Conservation (phyloP, 129 eudicot species). For the Dittrichia graveolens region DNA sequence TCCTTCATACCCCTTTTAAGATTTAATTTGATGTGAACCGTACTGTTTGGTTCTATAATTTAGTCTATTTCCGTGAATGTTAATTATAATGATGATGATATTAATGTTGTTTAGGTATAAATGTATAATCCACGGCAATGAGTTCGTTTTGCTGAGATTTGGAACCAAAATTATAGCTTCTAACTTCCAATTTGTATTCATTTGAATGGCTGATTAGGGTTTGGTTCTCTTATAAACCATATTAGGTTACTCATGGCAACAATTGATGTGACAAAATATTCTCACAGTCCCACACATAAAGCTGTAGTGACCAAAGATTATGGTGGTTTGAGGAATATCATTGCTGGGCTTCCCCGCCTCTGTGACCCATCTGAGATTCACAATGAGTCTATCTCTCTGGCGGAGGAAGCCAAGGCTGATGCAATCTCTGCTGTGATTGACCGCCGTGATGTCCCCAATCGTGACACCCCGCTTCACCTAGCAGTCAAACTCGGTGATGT, state of each 20-base stretch:
- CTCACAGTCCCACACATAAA: constrained; percentile 68
- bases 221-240: constrained; percentile 11
- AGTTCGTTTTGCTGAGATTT: constrained; percentile 2
- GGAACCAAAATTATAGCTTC: background rate
- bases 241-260: constrained; percentile 49
- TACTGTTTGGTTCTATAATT: constrained; percentile 14
- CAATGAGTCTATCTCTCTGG: constrained; percentile 57
- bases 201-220: constrained; percentile 38
- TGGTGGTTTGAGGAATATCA: constrained; percentile 51
- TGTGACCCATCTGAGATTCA: constrained; percentile 67
- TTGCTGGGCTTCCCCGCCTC: constrained; percentile 62
- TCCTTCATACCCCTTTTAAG: constrained; percentile 11
- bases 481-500: constrained; percentile 80
- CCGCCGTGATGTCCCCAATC: constrained; percentile 71
- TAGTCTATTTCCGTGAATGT: background rate
- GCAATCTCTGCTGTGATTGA: constrained; percentile 74
- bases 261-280: constrained; percentile 58
- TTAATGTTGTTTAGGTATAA: background rate
- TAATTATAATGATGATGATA: background rate
- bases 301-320: constrained; percentile 68
- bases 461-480: constrained; percentile 77
- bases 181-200: background rate
- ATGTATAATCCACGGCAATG: background rate
- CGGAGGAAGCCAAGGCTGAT: constrained; percentile 82
- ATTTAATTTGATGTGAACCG: background rate